A percentile compares a stretch with the other conserved stretches of the same genome.
Evolutionary conservation across 192 early-diverging fungal species (phyloP).

Genomic region (Chytriomyces confervae): DNA sequence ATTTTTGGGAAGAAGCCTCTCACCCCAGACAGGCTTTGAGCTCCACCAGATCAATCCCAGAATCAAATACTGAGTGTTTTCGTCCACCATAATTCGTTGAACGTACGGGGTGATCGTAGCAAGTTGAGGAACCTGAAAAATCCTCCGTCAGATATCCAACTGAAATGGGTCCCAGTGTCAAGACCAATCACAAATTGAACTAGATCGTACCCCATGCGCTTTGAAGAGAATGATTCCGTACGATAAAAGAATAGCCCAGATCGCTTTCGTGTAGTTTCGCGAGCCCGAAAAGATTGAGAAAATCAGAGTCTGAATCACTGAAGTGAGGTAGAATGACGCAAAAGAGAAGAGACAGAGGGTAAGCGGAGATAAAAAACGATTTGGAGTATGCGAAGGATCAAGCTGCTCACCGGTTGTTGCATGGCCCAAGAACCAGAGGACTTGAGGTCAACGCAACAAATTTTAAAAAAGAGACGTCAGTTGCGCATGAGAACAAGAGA

Average conservation of each 20-base stretch:
- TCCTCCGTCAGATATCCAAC: conserved; percentile 33
- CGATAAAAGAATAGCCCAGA: conserved; percentile 68
- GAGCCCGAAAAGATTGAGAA: conserved; percentile 36
- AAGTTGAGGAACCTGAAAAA: conserved; percentile 61
- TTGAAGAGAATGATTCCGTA: conserved; percentile 83
- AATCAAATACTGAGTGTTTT: conserved; percentile 78
- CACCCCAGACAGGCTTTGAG: conserved; percentile 74
- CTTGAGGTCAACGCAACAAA: conserved; percentile 2
- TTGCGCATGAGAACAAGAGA: not conserved
- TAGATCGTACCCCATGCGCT: conserved; percentile 68
- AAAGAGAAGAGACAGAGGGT: too few species aligned
- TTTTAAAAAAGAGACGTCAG: not conserved
- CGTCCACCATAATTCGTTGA: conserved; percentile 69
- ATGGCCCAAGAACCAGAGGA: conserved; percentile 43
- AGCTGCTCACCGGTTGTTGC: conserved; percentile 22
- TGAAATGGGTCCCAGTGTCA: conserved; percentile 27
- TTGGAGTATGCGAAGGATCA: not conserved
- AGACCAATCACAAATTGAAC: not conserved
- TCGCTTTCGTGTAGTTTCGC: conserved; percentile 63
- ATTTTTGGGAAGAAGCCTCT: not conserved
- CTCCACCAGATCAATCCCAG: conserved; percentile 74
- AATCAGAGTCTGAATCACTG: conserved; percentile 42
- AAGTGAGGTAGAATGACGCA: not conserved
- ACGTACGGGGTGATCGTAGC: conserved; percentile 58
- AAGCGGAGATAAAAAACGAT: not conserved